phyloP scores from a whole-genome alignment of 2,329 filamentous ascomycete genomes.

The Aspergillus oerlinghausenensis region DNA sequence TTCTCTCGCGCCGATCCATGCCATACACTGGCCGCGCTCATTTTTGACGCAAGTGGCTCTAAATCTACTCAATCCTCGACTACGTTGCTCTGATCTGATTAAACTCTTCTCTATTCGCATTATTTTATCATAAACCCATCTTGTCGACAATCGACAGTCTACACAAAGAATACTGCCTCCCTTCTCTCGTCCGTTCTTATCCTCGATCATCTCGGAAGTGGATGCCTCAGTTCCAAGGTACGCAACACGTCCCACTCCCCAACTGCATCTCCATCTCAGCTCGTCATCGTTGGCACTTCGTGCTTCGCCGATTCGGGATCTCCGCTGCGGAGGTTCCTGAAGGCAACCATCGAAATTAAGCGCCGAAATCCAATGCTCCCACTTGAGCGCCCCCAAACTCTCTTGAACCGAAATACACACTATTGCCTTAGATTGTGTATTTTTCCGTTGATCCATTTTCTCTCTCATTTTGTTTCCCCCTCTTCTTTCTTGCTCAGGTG shows the following conservation, averaged over 20 bases:
- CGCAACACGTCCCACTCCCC: background rate
- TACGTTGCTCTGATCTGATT: background rate
- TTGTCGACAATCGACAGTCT: background rate
- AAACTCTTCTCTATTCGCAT: background rate
- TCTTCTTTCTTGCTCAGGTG: background rate
- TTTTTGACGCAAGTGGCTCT: slow-evolving; percentile 27
- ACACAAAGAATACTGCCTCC: background rate
- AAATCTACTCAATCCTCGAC: slow-evolving; percentile 1
- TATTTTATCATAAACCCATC: background rate
- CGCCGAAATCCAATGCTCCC: background rate
- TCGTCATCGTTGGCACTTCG: background rate
- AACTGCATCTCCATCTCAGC: background rate
- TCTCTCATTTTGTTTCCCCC: slow-evolving; percentile 1
- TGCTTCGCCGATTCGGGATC: background rate
- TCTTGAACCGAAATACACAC: background rate
- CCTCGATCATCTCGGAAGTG: background rate
- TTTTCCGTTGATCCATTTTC: background rate
- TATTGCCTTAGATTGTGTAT: background rate
- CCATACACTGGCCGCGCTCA: slow-evolving; percentile 15
- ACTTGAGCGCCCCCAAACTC: background rate
- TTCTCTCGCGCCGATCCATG: background rate
- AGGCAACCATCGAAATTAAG: slow-evolving; percentile 7
- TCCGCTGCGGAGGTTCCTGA: slow-evolving; percentile 6
- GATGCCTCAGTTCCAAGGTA: background rate
- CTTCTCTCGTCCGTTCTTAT: background rate